phyloP scores from a whole-genome alignment of 1,284 basidiomycete genomes.

The Fomitopsis pinicola region DNA sequence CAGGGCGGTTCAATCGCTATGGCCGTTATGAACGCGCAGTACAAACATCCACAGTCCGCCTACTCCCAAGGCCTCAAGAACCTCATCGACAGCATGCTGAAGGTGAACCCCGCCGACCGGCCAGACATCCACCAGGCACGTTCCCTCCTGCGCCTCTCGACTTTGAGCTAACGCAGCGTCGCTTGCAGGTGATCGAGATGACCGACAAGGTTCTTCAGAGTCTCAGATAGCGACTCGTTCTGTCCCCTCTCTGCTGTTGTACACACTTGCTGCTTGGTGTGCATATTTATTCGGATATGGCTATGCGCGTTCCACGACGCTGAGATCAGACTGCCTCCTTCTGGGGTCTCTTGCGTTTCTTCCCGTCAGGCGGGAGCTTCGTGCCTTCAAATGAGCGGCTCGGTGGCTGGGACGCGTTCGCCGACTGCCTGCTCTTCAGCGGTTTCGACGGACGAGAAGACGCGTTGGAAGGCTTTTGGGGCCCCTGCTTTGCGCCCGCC shows the following conservation, averaged over 20 bases:
- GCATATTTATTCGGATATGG: not conserved
- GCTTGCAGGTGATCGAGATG: slow-evolving; percentile 60
- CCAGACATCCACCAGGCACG: slow-evolving; percentile 81
- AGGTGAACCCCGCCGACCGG: slow-evolving; percentile 73
- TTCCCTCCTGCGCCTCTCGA: not conserved
- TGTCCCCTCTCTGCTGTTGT: not conserved
- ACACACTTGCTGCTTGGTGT: not conserved
- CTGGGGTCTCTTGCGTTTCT: not conserved
- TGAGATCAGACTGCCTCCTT: not conserved
- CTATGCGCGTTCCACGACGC: not conserved
- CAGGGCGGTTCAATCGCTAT: slow-evolving; percentile 92
- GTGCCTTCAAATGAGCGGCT: not conserved
- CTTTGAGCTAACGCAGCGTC: slow-evolving; percentile 4
- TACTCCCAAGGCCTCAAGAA: slow-evolving; percentile 81
- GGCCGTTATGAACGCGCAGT: slow-evolving; percentile 89
- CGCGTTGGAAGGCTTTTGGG: not conserved
- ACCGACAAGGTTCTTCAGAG: slow-evolving; percentile 63
- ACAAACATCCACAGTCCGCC: slow-evolving; percentile 77
- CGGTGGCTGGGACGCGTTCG: not conserved
- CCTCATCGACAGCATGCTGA: slow-evolving; percentile 82
- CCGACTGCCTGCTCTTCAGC: not conserved
- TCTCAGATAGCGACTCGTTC: slow-evolving; percentile 35
- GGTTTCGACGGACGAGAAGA: not conserved
- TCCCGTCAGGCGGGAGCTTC: not conserved
- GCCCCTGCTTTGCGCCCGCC: not conserved